Base-by-base conservation (phyloP, 805 yeast species). In the Zygosaccharomyces lentus region DNA sequence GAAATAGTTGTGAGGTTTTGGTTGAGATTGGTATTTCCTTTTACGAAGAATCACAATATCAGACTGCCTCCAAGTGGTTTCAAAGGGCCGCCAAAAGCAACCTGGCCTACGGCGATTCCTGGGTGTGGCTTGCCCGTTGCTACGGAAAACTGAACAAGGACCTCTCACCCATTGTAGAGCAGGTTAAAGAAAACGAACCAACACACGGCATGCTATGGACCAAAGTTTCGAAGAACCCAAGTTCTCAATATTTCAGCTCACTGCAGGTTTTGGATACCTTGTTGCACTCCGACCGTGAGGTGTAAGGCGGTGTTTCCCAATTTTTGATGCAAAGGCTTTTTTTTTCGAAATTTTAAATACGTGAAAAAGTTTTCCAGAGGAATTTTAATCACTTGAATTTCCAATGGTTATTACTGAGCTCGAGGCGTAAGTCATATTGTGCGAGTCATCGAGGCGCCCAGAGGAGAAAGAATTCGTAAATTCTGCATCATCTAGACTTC, bases 21-120 rank as follows among this genome's bases (percentile, higher is more conserved):
- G 53, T 77, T 9, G 73, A 78, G 0, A 81, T 88, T 26, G 96
- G 93, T 0, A 66, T 72, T 9, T 76, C 79, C 46, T 81, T 89
- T 50, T 82, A 83, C 82, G 56, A 68, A 1, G 84, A 78, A 21
- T 82, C 84, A 0, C 84, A 84, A 52, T 64, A 73, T 21, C 66
- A 74, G 1, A 82, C 81, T 52, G 87, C 95, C 0, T 68, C 71
- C 45, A 73, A 81, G 10, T 90, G 96, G 88, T 77, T 88, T 46
- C 83, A 82, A 39, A 71, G 84, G 43, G 85, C 93, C 0, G 59
- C 82, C 9, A 69, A 66, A n/a, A 69, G 72, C 2, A 80, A 81
- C 46, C 62, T 69, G 1, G 69, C 65, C n/a, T 76, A 71, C 58
- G 97, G 96, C 3, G 97, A 90, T 64, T 65, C 74, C 2, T 88